These are phyloP conservation scores for Bonnemaisonia californica DNA, from an alignment of 31 red algal species.

Conservation along the genomic window DNA sequence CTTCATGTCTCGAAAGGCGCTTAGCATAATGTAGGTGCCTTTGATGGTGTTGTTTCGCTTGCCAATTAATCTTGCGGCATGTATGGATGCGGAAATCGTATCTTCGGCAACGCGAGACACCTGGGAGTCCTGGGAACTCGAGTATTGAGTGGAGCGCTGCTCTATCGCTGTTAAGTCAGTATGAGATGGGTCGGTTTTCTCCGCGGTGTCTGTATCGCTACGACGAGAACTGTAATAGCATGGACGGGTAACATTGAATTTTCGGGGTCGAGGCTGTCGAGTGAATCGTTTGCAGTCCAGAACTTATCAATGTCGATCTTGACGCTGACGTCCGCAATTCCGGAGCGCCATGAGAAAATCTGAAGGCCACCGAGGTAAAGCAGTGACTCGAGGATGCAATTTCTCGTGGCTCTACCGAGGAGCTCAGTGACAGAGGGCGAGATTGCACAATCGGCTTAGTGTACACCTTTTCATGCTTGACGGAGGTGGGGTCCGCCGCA, in stretches of 20 bases:
- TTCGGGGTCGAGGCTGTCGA: conserved; percentile 67
- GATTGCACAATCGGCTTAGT: not conserved
- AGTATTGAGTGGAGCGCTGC: not conserved
- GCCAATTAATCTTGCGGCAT: conserved; percentile 33
- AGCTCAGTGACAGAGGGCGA: conserved; percentile 48
- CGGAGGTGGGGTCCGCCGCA: conserved; percentile 1
- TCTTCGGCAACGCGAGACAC: conserved; percentile 58
- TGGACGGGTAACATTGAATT: conserved; percentile 52
- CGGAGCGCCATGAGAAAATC: conserved; percentile 53
- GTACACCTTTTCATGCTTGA: not conserved
- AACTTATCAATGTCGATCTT: conserved; percentile 39
- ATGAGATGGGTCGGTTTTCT: conserved; percentile 5
- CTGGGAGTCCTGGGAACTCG: conserved; percentile 32
- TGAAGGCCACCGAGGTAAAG: conserved; percentile 34
- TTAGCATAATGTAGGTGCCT: conserved; percentile 43
- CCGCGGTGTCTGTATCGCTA: conserved; percentile 42
- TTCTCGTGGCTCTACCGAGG: conserved; percentile 52
- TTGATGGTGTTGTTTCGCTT: not conserved
- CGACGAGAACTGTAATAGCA: conserved; percentile 41
- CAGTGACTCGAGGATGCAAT: conserved; percentile 40
- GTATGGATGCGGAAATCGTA: conserved; percentile 48
- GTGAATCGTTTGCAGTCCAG: conserved; percentile 60
- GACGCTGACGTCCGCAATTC: conserved; percentile 58
- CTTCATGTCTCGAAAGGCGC: conserved; percentile 73
- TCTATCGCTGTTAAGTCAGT: not conserved